A percentile compares a stretch with the other conserved stretches of the same genome.
Evolutionary conservation across 352 stramenopile species (phyloP).

Genomic region (Thraustotheca clavata): DNA sequence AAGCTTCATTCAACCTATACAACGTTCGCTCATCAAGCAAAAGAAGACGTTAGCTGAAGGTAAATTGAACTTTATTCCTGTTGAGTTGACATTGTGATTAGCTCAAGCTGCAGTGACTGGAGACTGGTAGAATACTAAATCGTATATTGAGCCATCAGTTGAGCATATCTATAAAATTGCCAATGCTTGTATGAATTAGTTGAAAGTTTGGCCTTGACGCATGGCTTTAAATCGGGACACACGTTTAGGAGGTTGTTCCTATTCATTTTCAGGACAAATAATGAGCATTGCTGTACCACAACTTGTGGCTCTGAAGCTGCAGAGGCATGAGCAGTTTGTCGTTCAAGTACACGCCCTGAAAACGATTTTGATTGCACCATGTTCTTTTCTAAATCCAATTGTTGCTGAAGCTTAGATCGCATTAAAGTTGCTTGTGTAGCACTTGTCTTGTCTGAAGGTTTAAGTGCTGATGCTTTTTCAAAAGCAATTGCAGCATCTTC

Average conservation of each 20-base stretch:
- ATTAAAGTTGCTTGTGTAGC: constrained; percentile 59
- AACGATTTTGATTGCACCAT: not conserved
- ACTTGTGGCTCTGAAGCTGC: not conserved
- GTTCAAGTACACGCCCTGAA: constrained; percentile 2
- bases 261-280: not conserved
- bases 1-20: constrained; percentile 63
- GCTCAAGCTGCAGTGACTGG: constrained; percentile 57
- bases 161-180: not conserved
- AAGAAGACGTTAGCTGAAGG: constrained; percentile 38
- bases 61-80: not conserved
- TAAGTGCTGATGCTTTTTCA: constrained; percentile 56
- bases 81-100: not conserved
- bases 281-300: not conserved
- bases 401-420: constrained; percentile 27
- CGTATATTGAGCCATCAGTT: too few species aligned
- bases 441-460: constrained; percentile 55
- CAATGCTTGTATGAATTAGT: not conserved
- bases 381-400: not conserved
- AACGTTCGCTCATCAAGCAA: constrained; percentile 37
- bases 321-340: not conserved
- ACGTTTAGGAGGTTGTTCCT: constrained; percentile 61
- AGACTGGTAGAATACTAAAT: constrained; percentile 59
- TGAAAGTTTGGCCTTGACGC: constrained; percentile 33
- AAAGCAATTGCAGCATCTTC: constrained; percentile 55
- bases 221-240: constrained; percentile 66